Evolutionary conservation across 805 yeast genomes (phyloP).

Genomic region (Lipomyces chichibuensis): DNA sequence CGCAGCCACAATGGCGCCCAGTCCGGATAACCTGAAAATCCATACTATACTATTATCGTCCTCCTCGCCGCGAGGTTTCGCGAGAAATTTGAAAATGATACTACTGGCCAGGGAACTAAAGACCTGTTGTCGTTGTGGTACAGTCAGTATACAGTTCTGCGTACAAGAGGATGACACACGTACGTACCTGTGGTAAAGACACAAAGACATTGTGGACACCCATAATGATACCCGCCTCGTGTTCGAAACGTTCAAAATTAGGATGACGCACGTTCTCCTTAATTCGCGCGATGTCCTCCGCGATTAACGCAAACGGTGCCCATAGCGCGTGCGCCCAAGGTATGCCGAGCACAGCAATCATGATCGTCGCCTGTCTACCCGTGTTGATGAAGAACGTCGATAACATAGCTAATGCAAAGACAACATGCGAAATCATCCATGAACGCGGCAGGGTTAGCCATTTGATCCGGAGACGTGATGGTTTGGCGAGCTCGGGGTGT

Average conservation of each 20-base stretch:
- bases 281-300: constrained; percentile 59
- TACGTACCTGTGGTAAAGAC: constrained; percentile 57
- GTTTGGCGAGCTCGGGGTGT: constrained; percentile 24
- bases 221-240: constrained; percentile 59
- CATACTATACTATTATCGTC: constrained; percentile 55
- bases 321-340: constrained; percentile 70
- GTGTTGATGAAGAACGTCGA: constrained; percentile 52
- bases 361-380: constrained; percentile 50
- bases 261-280: constrained; percentile 48
- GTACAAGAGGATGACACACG: not conserved
- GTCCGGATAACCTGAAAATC: constrained; percentile 61
- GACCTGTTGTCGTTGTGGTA: constrained; percentile 33
- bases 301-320: constrained; percentile 67
- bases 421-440: constrained; percentile 57
- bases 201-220: constrained; percentile 64
- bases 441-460: constrained; percentile 39
- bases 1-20: constrained; percentile 54
- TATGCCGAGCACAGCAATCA: constrained; percentile 59
- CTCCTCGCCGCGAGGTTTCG: constrained; percentile 37
- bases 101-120: constrained; percentile 54
- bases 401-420: constrained; percentile 55
- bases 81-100: constrained; percentile 50
- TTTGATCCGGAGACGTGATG: constrained; percentile 22
- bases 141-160: not conserved
- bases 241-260: constrained; percentile 45